Percentiles rank a stretch among this genome's conserved stretches.
Conservation (phyloP, 2,329 filamentous ascomycete species). For the Cladosporium sp. region DNA sequence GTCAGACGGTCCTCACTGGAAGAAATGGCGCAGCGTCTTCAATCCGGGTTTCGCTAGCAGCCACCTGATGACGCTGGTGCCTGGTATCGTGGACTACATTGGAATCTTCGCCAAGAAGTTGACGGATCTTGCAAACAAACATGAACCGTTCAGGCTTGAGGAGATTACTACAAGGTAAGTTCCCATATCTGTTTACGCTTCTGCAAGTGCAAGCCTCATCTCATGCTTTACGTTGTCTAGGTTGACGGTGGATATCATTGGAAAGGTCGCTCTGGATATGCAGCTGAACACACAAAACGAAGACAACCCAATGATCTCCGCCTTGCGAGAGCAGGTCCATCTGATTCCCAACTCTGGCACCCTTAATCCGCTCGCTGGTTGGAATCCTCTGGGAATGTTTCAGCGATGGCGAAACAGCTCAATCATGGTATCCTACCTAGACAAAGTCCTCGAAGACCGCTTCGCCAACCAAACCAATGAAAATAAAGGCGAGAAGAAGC, state of each 20-base stretch:
- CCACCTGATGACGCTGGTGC: constrained; percentile 43
- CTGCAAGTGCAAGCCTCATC: neutral
- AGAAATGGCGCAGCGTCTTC: constrained; percentile 46
- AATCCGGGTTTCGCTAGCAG: constrained; percentile 43
- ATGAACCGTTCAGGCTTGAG: constrained; percentile 43
- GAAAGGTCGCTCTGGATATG: constrained; percentile 41
- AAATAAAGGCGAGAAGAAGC: constrained; percentile 5
- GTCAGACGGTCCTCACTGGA: constrained; percentile 43
- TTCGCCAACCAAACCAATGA: constrained; percentile 30
- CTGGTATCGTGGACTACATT: constrained; percentile 39
- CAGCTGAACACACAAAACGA: constrained; percentile 39
- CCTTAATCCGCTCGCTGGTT: constrained; percentile 22
- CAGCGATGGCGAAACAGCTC: constrained; percentile 27
- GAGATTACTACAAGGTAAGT: constrained; percentile 36
- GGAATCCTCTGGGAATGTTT: constrained; percentile 24
- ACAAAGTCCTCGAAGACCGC: constrained; percentile 36
- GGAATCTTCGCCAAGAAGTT: constrained; percentile 38
- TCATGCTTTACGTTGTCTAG: constrained; percentile 9
- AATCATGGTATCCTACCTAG: constrained; percentile 29
- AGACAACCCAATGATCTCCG: constrained; percentile 38
- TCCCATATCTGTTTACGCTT: neutral
- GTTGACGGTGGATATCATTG: constrained; percentile 46
- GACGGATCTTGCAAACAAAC: constrained; percentile 35
- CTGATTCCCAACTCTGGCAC: constrained; percentile 24
- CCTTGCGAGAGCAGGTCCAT: constrained; percentile 36